Evolutionary conservation across 495 filamentous ascomycete species (phyloP), one percentile per base, ranked within the genome.

Genomic region (Talaromyces liani): DNA sequence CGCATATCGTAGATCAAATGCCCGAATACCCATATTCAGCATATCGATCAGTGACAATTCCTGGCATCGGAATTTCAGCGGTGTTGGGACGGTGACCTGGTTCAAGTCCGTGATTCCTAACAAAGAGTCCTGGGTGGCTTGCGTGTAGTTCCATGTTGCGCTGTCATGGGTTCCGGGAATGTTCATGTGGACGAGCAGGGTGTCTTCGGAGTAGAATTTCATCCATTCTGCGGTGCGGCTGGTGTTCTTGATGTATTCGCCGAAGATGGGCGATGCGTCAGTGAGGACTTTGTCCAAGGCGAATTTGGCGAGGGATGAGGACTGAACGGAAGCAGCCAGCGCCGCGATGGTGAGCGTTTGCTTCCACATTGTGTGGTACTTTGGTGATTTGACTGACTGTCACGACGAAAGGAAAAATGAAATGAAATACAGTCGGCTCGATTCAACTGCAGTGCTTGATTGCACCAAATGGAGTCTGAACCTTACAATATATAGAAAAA

Each of bases 121-220:
- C 4, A 83, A 67, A 2, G 70, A 56, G 58, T 77, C 69, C 61
- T 80, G 76, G 3, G 78, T 80, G 1, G 72, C 72, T 33, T 70
- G 72, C 10, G 68, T 75, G 61, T 83, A 85, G 67, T 84, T 84
- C 82, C 82, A 84, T 4, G 81, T 84, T 20, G 78, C 77, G 10
- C 77, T 72, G 65, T 85, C 82, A 68, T 85, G 82, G 6, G 77
- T 76, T 1, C 82, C 82, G 22, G 82, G 82, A 47, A 84, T 79
- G 65, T 80, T 83, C 64, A 82, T 77, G 41, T 77, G 76, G 25
- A 80, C 71, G 6, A 84, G 63, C 3, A 68, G 72, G 3, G 72
- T 79, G 20, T 69, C 54, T 63, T 84, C 82, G 0, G 75, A 65
- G 47, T 78, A 70, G 0, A 27, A 24, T 9, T 71, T 68, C 82